Base-by-base conservation (phyloP, 2,329 filamentous ascomycete species). In the Fusarium continuum region DNA sequence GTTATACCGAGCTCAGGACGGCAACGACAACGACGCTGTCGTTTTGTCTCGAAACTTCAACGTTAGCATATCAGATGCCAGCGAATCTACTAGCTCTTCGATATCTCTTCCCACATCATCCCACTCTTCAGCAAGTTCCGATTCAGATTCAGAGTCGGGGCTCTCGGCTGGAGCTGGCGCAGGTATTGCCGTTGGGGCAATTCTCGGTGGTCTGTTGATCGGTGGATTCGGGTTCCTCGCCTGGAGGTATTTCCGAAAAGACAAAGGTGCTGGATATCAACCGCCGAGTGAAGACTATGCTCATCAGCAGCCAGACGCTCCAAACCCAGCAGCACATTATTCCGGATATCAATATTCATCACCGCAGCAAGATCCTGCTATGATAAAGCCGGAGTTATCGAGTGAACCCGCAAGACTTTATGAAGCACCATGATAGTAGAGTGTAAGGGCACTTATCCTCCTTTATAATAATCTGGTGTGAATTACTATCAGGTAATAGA, bases 41-140 rank as follows among this genome's bases (percentile, higher is more conserved):
- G 51, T 38, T 22, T 20, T 47, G 8, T 47, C 54, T 10, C 51
- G 40, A 26, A 35, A 16, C 29, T 58, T 58, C 31, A 58, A 58
- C 22, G 26, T 56, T 11, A 54, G 32, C 19, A 19, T 41, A 34
- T 29, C 9, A n/a, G 19, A 23, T 8, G 6, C 29, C 2, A 28
- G 17, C n/a, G 19, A 34, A 9, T 26, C 38, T 14, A 29, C 28
- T 14, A 29, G 13, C 28, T 29, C 28, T 13, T 29, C 28, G 13
- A 29, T 14, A 29, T 29, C 28, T 29, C 28, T 11, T 4, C 28
- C 28, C 13, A 29, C 28, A 14, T 29, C 28, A 29, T 29, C 28
- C 14, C 5, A 14, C 7, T 14, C 28, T 14, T 29, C 28, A 29
- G 28, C 11, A 29, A 29, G 13, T 14, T 29, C 28, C 13, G 11